Evolutionary conservation across 2,329 filamentous ascomycete genomes (phyloP), one percentile per base, ranked within the genome.

Genomic region (Fusarium sororula): DNA sequence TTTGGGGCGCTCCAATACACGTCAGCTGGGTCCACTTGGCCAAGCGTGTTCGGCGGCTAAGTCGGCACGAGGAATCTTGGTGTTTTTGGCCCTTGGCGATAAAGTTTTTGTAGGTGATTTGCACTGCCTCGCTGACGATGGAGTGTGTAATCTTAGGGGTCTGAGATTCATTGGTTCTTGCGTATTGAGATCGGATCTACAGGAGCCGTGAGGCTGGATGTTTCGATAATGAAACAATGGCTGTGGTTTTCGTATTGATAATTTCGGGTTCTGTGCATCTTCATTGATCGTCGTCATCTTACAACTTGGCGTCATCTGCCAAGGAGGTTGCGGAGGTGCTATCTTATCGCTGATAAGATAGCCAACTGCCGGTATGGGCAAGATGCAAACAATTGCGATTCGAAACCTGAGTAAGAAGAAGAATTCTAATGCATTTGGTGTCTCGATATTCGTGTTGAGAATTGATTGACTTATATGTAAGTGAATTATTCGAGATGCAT

Each of bases 1-100:
- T 37, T 58, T 51, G 44, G 61, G 45, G 61, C 13, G 15, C 30
- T 57, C 7, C 20, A 51, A 63, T 68, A 63, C 75, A 69, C 75
- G 75, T 77, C 74, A 77, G 75, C 75, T 68, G 39, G 51, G 68
- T 77, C 75, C 75, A 77, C 75, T 75, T 71, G 73, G 75, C 75
- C 71, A 77, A 77, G 73, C 45, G 28, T 44, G 32, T 47, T 60
- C 39, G 66, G 50, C 65, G 73, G 66, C 26, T 69, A 65, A 55
- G 57, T 64, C 72, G 69, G 73, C 69, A 72, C 48, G 14, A 14
- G 5, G 5, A 22, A 55, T 58, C 62, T 58, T 72, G 44, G 55
- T 70, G 63, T 54, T 68, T 57, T 54, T 42, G 37, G 38, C 41
- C 45, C 75, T 77, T 74, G 75, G 75, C 74, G 41, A 42, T 30